Evolutionary conservation across 805 yeast species (phyloP), one percentile per base, ranked within the genome.

Genomic region (Yamadazyma kitorensis): DNA sequence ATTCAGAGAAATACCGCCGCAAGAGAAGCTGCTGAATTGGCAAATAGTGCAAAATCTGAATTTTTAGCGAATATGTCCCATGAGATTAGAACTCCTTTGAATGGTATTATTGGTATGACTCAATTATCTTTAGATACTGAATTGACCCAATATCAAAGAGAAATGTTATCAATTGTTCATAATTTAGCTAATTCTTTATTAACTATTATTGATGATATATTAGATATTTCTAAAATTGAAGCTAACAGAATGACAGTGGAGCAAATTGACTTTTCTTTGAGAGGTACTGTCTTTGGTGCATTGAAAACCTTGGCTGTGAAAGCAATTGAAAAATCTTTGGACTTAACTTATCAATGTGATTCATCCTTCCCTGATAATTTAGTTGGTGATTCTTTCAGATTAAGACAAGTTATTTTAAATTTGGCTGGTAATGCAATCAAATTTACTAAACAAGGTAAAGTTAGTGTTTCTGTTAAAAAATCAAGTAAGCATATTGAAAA

Each of bases 191-290:
- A 85, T 55, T 84, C 94, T 1, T 67, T 86, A 47, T 70, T 86
- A 49, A 86, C 95, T 0, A 86, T 86, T 45, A 86, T 86, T 48
- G 96, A 86, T 55, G 96, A 86, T 57, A 86, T 86, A 49, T 70
- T 86, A 48, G 96, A 86, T 77, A 86, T 86, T 52, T 86, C 95
- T 36, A 86, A 86, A 74, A 86, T 86, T 61, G 96, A 86, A 59
- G 95, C 95, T 18, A 86, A 86, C 59, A 72, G 95, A 59, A 87
- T 86, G 95, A 86, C 95, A 0, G 86, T 86, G 36, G 96, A 86
- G 54, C 85, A 84, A 53, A 86, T 86, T 41, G 94, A 88, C 42
- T 86, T 86, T 54, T 82, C 91, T 10, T 66, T 86, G 29, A 71
- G 96, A 52, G 89, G 91, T 4, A 86, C 95, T 0, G 89, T 86